phyloP scores from a whole-genome alignment of 345 rosid genomes.

The Triadica sebifera region DNA sequence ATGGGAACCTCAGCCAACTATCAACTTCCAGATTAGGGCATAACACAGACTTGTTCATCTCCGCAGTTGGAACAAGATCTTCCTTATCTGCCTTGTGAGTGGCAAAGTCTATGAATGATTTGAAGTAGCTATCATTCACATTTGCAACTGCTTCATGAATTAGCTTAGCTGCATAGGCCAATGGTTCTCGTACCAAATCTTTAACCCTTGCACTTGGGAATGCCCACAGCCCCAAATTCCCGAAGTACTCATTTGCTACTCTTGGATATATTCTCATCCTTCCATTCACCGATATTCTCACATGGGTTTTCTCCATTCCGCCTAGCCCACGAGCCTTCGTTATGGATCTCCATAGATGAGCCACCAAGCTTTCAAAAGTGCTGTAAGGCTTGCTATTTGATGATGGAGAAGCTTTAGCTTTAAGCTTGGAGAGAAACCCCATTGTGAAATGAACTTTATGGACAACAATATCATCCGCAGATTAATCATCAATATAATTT shows the following conservation, averaged over 20 bases:
- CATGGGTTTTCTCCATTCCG: conserved; percentile 16
- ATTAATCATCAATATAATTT: background rate
- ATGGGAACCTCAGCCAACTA: conserved; percentile 39
- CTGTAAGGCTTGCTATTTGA: conserved; percentile 12
- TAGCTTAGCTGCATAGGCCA: conserved; percentile 26
- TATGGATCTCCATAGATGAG: conserved; percentile 33
- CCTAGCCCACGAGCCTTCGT: conserved; percentile 27
- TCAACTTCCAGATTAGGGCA: conserved; percentile 34
- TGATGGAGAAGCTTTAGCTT: conserved; percentile 17
- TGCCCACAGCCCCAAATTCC: conserved; percentile 42
- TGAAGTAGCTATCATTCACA: conserved; percentile 26
- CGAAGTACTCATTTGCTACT: conserved; percentile 36
- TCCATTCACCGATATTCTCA: conserved; percentile 29
- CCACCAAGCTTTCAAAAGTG: conserved; percentile 32
- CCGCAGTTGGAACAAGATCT: conserved; percentile 4
- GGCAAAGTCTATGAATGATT: conserved; percentile 31
- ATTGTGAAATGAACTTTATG: conserved; percentile 31
- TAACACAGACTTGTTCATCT: conserved; percentile 2
- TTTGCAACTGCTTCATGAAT: conserved; percentile 26
- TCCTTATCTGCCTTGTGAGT: conserved; percentile 5
- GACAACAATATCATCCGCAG: conserved; percentile 15
- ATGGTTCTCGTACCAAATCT: background rate
- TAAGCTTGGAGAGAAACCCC: conserved; percentile 33
- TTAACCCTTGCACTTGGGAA: conserved; percentile 26
- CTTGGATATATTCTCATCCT: conserved; percentile 20